Evolutionary conservation across 306 rosid genomes (phyloP).

Genomic region (Amphicarpaea edgeworthii): DNA sequence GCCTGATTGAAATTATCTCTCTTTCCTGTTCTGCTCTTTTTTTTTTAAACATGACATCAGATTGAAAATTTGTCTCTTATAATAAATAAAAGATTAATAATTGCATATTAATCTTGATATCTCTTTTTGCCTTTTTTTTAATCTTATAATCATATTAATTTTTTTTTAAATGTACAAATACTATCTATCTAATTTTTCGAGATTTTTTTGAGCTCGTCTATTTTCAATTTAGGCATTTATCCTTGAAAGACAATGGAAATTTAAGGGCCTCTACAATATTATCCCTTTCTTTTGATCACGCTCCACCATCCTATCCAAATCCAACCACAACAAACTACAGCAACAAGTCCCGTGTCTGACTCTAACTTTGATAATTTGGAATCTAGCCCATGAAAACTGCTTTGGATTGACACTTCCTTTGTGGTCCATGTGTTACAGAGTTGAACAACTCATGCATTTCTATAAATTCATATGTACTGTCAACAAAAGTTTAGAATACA

Average conservation of each 20-base stretch:
- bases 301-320: neutral
- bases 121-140: too few species aligned
- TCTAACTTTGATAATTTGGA: neutral
- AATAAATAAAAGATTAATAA: neutral
- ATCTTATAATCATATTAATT: too few species aligned
- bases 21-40: neutral
- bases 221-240: too few species aligned
- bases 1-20: neutral
- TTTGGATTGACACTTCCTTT: neutral
- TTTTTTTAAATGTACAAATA: neutral
- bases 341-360: neutral
- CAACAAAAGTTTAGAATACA: neutral
- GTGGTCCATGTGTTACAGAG: neutral
- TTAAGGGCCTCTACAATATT: too few species aligned
- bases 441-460: neutral
- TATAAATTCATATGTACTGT: conserved; percentile 1
- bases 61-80: neutral
- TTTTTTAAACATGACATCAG: neutral
- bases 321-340: neutral
- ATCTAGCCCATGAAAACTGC: conserved; percentile 2
- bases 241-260: too few species aligned
- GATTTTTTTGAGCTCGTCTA: too few species aligned
- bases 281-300: too few species aligned
- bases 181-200: neutral
- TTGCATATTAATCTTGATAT: too few species aligned